Conservation (phyloP, 257 asterid species). For the Coffea canephora region DNA sequence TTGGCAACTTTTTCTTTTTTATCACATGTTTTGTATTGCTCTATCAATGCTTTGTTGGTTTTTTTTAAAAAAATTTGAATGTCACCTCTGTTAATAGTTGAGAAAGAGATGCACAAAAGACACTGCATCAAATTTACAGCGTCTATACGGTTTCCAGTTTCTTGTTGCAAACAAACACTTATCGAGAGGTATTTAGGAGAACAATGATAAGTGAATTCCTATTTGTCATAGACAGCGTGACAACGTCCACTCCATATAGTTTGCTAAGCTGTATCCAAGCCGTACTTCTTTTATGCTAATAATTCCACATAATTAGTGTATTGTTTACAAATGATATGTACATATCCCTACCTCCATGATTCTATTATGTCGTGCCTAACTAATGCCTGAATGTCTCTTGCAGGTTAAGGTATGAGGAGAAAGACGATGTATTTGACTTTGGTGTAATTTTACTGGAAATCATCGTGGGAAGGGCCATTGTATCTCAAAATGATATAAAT, state of each 20-base stretch:
- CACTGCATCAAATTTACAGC: neutral
- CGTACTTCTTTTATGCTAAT: neutral
- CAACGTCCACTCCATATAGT: neutral
- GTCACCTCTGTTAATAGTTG: neutral
- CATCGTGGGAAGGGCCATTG: slow-evolving; percentile 59
- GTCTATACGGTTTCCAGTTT: neutral
- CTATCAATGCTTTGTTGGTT: neutral
- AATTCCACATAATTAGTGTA: neutral
- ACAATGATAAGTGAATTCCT: neutral
- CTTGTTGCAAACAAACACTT: neutral
- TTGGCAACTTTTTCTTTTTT: neutral
- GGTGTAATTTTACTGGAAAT: slow-evolving; percentile 89
- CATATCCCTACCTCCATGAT: neutral
- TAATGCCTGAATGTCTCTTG: slow-evolving; percentile 4
- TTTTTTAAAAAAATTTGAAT: neutral
- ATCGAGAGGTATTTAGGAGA: too few relatives aligned
- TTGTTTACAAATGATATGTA: neutral
- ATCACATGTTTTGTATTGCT: neutral
- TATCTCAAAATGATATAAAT: slow-evolving; percentile 39
- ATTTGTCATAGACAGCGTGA: neutral
- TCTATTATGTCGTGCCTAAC: neutral
- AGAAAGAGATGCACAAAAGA: neutral
- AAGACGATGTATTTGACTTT: slow-evolving; percentile 61
- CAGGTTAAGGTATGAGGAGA: slow-evolving; percentile 51
- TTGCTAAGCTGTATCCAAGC: neutral